These are phyloP conservation scores for Hemileia vastatrix DNA, from an alignment of 1,284 basidiomycete species.

Conservation along the genomic window DNA sequence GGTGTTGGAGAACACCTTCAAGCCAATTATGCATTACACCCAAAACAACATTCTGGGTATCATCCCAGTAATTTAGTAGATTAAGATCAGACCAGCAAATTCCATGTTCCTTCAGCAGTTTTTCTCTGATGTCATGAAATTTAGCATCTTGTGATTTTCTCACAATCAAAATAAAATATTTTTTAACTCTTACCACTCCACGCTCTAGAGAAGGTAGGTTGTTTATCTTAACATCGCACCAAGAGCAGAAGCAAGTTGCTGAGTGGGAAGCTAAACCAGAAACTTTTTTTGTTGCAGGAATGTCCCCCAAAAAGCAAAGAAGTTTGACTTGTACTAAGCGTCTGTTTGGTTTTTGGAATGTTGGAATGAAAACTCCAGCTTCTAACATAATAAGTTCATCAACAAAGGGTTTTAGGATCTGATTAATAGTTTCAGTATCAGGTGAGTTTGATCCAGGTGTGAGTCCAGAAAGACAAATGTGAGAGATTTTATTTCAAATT, in stretches of 20 bases:
- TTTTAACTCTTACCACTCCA: too few species aligned
- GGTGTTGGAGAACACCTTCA: conserved; percentile 4
- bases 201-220: too few species aligned
- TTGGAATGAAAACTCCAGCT: conserved; percentile 5
- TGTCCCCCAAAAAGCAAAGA: too few species aligned
- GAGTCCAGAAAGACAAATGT: conserved; percentile 21
- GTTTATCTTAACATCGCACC: neutral
- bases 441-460: conserved; percentile 22
- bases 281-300: too few species aligned
- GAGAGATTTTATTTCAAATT: conserved; percentile 12
- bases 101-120: neutral
- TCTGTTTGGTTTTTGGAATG: conserved; percentile 3
- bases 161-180: neutral
- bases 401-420: conserved; percentile 14
- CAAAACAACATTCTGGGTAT: too few species aligned
- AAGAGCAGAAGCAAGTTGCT: too few species aligned
- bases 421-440: conserved; percentile 17
- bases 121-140: neutral
- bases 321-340: too few species aligned
- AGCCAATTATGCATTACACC: conserved; percentile 16
- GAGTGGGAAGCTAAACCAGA: too few species aligned
- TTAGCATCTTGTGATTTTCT: neutral
- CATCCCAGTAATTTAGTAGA: too few species aligned
- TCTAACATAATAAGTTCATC: conserved; percentile 17
- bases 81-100: conserved; percentile 18